Conservation (phyloP, 139 green algal species). For the Gonium pectorale region DNA sequence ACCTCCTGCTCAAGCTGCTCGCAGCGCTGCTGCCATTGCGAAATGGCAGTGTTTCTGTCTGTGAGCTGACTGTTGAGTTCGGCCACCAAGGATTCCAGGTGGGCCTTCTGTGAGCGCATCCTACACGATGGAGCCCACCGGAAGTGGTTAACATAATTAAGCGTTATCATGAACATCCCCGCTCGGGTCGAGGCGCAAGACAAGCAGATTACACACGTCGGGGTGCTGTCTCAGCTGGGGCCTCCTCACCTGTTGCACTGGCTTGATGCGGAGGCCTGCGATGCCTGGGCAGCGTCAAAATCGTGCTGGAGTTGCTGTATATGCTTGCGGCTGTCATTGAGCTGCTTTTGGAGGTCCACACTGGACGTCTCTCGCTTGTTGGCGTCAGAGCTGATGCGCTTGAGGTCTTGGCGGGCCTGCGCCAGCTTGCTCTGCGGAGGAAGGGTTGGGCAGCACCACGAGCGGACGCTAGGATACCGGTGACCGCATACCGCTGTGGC, state of each 20-base stretch:
- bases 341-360: not conserved
- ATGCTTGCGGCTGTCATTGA: not conserved
- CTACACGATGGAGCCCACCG: too few relatives aligned
- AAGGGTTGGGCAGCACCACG: not conserved
- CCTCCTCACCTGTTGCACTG: not conserved
- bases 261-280: not conserved
- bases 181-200: too few relatives aligned
- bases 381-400: not conserved
- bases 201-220: too few relatives aligned
- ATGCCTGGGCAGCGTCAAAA: too few relatives aligned
- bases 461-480: too few relatives aligned
- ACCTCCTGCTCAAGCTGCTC: not conserved
- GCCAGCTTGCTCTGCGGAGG: not conserved
- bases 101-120: not conserved
- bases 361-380: not conserved
- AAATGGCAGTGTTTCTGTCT: not conserved
- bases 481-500: not conserved
- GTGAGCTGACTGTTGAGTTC: not conserved
- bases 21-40: conserved; percentile 7
- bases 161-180: too few relatives aligned
- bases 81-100: not conserved
- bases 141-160: too few relatives aligned
- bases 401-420: not conserved
- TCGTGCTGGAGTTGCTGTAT: not conserved
- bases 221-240: too few relatives aligned